A percentile compares a stretch with the other conserved stretches of the same genome.
Conservation (phyloP, 1,139 yeast genomes). For the Pneumocystis jirovecii region DNA sequence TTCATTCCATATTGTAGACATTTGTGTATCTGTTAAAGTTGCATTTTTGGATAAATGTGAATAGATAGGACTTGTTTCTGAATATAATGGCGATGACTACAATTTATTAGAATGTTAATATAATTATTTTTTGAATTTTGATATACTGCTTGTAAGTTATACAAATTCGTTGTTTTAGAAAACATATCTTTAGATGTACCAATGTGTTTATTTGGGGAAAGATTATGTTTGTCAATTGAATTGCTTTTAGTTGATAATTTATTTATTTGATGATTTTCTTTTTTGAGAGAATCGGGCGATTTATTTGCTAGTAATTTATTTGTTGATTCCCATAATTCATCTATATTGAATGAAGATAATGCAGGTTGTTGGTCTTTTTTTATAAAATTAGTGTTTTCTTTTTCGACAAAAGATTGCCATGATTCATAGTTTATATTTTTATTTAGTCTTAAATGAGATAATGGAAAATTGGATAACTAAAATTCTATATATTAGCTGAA, state of each 20-base stretch:
- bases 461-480: not conserved
- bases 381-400: not conserved
- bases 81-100: not conserved
- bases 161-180: not conserved
- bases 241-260: not conserved
- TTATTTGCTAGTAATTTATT: not conserved
- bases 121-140: not conserved
- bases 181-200: not conserved
- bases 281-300: not conserved
- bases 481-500: not conserved
- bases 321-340: not conserved
- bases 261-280: not conserved
- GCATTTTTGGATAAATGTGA: not conserved
- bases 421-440: not conserved
- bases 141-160: not conserved
- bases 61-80: not conserved
- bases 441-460: not conserved
- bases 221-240: not conserved
- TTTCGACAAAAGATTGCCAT: not conserved
- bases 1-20: not conserved
- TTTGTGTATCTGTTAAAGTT: not conserved
- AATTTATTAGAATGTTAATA: not conserved
- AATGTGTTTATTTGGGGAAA: not conserved
- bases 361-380: not conserved
- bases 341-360: not conserved